Evolutionary conservation across 768 basidiomycete species (phyloP), one percentile per base, ranked within the genome.

Genomic region (Exidia glandulosa): DNA sequence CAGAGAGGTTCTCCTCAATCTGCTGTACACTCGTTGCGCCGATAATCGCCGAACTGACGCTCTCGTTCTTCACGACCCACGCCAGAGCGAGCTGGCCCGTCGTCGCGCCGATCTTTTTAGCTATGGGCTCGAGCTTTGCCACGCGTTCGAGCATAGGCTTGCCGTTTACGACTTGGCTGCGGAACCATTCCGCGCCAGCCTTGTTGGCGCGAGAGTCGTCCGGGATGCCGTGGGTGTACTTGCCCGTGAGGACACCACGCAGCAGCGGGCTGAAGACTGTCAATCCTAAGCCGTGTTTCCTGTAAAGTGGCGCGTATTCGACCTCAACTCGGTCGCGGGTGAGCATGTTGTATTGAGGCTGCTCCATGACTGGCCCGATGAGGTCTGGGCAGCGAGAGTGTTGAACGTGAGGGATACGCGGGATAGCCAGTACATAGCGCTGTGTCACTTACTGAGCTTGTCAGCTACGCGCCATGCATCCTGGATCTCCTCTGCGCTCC

Each of bases 291-390:
- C 76, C 75, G 68, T 89, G 86, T 65, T 87, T 85, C 65, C 77
- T 73, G 73, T 87, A 90, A 41, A 87, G 69, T 12, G 80, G 27
- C 80, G 73, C 76, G 71, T 87, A 90, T 75, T 91, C 88, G 66
- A 81, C 80, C 74, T 93, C 90, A 19, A 88, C 84, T 16, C 85
- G 79, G 63, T 90, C 86, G 27, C 89, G 83, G 69, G 85, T 80
- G 69, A 92, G 80, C 81, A 90, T 83, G 67, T 83, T 87, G 69
- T 54, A 54, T 19, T 54, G 16, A 4, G 50, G 50, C 50, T 54
- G 50, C 30, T 54, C 50, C 29, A 54, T 29, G 25, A 54, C 50
- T 12, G 50, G 50, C 27, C 50, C 50, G 30, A 54, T 54, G 50
- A 54, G 50, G 29, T 54, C 50, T 54, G 50, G 7, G 9, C 36